Evolutionary conservation across 306 rosid species (phyloP).

Genomic region (Prunus dulcis): DNA sequence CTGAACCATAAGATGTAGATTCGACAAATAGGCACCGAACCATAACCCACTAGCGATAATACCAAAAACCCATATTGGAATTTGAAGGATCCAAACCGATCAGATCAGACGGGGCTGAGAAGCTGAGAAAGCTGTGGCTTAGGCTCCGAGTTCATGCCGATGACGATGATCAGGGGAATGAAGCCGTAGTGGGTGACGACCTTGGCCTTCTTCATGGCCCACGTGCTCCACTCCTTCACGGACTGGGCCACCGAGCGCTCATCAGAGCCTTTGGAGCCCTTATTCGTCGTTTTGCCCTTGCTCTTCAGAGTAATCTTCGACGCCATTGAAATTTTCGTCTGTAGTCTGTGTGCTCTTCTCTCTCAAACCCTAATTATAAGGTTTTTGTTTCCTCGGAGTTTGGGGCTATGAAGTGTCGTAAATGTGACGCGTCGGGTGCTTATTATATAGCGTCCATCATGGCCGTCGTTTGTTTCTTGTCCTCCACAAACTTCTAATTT

Average conservation of each 20-base stretch:
- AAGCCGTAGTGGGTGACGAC: constrained; percentile 87
- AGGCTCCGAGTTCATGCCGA: constrained; percentile 95
- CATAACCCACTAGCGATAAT: not conserved
- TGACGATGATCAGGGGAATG: constrained; percentile 79
- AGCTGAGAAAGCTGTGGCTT: constrained; percentile 89
- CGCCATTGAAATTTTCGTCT: constrained; percentile 38
- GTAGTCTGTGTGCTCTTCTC: not conserved
- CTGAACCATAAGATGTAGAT: not conserved
- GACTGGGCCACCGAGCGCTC: constrained; percentile 37
- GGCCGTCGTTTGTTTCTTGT: not conserved
- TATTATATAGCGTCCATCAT: not conserved
- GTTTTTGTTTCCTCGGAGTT: not conserved
- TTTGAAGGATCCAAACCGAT: not conserved
- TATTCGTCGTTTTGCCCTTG: constrained; percentile 57
- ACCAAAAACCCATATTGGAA: not conserved
- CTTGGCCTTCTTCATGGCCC: constrained; percentile 75
- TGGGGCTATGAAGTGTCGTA: not conserved
- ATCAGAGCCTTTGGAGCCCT: constrained; percentile 54
- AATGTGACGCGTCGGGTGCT: not conserved
- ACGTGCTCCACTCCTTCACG: constrained; percentile 79
- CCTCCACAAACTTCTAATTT: not conserved
- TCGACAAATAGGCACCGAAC: constrained; percentile 16
- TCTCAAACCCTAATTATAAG: constrained; percentile 4
- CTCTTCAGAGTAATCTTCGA: constrained; percentile 69
- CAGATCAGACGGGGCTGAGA: constrained; percentile 82